Conservation (phyloP, 495 filamentous ascomycete genomes). For the Xylaria palmicola region DNA sequence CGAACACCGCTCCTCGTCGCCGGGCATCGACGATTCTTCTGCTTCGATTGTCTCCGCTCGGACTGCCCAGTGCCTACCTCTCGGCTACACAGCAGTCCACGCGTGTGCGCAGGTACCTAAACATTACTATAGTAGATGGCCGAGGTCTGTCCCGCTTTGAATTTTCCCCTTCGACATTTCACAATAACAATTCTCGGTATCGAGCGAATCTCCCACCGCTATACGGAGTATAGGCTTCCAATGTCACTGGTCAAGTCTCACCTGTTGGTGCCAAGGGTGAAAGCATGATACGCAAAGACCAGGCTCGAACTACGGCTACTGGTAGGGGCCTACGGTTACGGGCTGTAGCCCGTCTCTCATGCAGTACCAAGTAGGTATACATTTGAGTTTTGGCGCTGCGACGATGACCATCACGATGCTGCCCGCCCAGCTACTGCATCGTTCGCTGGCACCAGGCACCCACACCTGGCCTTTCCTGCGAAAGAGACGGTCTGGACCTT, state of each 20-base stretch:
- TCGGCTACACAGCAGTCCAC: not conserved
- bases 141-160: not conserved
- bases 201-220: no score
- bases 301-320: not conserved
- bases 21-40: no score
- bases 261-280: conserved; percentile 2
- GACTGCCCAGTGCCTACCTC: not conserved
- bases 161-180: not conserved
- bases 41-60: not conserved
- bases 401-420: conserved; percentile 18
- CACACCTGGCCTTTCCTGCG: not conserved
- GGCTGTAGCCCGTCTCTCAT: not conserved
- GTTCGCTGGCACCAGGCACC: not conserved
- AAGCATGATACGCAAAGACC: conserved; percentile 1
- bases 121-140: no score
- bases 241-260: conserved; percentile 1
- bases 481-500: conserved; percentile 1
- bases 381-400: conserved; percentile 14
- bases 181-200: not conserved
- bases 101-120: not conserved
- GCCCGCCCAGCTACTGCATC: not conserved
- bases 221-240: not conserved
- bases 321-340: not conserved
- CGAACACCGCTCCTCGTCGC: no score
- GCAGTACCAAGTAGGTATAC: not conserved